phyloP scores from a whole-genome alignment of 2,329 filamentous ascomycete species.

The Esteya vermicola region DNA sequence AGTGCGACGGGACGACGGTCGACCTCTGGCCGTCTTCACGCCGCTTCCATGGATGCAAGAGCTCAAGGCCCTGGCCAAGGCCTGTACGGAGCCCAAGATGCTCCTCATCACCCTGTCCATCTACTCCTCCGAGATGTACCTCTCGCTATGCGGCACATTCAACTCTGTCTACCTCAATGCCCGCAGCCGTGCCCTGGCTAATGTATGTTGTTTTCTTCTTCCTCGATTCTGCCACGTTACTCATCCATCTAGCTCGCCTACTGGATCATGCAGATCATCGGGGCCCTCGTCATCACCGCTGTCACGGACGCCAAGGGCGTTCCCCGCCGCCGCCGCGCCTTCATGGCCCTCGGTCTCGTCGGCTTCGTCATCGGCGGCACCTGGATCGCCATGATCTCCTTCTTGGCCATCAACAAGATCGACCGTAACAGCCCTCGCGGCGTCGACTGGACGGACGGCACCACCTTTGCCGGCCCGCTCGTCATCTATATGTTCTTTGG shows the following conservation, averaged over 20 bases:
- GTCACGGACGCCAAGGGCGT: not conserved
- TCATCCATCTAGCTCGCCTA: not conserved
- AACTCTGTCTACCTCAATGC: not conserved
- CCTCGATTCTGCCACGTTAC: no score
- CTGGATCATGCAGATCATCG: constrained; percentile 1
- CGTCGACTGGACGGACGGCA: constrained; percentile 1
- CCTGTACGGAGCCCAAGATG: constrained; percentile 1
- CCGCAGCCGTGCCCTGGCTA: constrained; percentile 1
- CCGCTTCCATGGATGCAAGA: not conserved
- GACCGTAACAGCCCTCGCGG: not conserved
- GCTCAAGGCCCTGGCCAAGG: not conserved
- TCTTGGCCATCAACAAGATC: constrained; percentile 1
- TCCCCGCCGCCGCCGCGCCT: not conserved
- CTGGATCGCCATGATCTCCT: not conserved
- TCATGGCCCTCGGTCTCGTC: not conserved
- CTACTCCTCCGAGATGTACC: constrained; percentile 1
- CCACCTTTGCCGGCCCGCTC: not conserved
- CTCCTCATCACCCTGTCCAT: constrained; percentile 1
- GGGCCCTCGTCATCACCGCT: not conserved
- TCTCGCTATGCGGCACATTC: constrained; percentile 1
- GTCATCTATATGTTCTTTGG: constrained; percentile 2
- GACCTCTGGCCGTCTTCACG: not conserved
- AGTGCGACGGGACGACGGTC: not conserved
- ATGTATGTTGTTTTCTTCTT: not conserved
- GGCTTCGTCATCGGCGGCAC: not conserved